phyloP scores from a whole-genome alignment of 257 asterid genomes.

The Rehmannia glutinosa region DNA sequence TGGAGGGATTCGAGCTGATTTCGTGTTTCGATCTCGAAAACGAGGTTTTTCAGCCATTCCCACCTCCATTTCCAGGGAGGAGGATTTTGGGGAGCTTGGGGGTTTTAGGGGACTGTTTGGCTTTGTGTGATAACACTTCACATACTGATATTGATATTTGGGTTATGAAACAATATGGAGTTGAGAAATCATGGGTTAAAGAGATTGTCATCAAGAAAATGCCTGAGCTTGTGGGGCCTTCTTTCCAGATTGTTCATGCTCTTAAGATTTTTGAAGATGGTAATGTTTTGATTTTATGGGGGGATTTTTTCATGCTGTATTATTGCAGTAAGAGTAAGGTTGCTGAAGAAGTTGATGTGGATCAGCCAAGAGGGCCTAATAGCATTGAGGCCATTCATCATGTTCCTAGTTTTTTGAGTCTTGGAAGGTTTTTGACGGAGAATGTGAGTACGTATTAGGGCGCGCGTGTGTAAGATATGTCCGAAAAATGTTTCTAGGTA shows the following conservation, averaged over 20 bases:
- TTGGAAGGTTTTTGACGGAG: slow-evolving; percentile 20
- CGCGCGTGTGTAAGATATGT: too few species aligned
- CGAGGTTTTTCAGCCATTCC: slow-evolving; percentile 34
- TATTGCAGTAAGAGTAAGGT: slow-evolving; percentile 25
- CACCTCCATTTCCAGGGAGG: slow-evolving; percentile 31
- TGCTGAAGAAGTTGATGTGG: slow-evolving; percentile 25
- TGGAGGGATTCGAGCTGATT: slow-evolving; percentile 28
- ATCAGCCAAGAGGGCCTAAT: slow-evolving; percentile 33
- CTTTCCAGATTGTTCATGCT: slow-evolving; percentile 28
- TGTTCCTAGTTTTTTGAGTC: slow-evolving; percentile 35
- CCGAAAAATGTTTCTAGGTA: too few species aligned
- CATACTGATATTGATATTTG: slow-evolving; percentile 32
- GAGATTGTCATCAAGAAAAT: slow-evolving; percentile 30
- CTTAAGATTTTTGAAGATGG: slow-evolving; percentile 39
- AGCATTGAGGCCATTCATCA: slow-evolving; percentile 40
- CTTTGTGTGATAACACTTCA: slow-evolving; percentile 37
- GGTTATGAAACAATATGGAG: slow-evolving; percentile 54
- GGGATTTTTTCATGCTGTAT: slow-evolving; percentile 30
- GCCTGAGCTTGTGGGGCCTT: slow-evolving; percentile 20
- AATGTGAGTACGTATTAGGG: slow-evolving; percentile 18
- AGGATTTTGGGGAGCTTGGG: slow-evolving; percentile 35
- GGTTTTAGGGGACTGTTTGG: slow-evolving; percentile 20
- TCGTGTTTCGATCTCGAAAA: slow-evolving; percentile 47
- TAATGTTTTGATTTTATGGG: slow-evolving; percentile 37
- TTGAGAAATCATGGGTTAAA: slow-evolving; percentile 36